Evolutionary conservation across 1,139 yeast genomes (phyloP).

Genomic region (Candida glucosophila): DNA sequence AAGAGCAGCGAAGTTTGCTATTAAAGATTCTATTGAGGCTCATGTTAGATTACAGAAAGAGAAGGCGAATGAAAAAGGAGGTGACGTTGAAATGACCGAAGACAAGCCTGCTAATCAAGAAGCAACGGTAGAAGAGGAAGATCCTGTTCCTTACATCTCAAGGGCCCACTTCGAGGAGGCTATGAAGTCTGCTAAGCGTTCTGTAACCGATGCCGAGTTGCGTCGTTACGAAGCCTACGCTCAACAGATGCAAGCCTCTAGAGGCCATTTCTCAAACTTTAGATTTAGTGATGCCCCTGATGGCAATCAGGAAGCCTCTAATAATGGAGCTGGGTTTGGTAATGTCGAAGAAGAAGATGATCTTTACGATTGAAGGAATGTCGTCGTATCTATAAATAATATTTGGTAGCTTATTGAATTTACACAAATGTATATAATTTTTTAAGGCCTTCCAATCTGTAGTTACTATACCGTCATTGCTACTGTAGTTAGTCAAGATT

Average conservation of each 20-base stretch:
- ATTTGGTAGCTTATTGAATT: background rate
- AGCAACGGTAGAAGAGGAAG: conserved; percentile 68
- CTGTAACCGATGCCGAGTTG: conserved; percentile 93
- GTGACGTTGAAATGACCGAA: conserved; percentile 55
- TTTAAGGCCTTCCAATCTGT: no score
- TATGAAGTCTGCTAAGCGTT: conserved; percentile 97
- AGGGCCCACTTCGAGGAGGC: conserved; percentile 96
- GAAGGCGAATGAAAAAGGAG: conserved; percentile 42
- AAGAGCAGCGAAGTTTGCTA: conserved; percentile 97
- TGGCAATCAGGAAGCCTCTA: conserved; percentile 7
- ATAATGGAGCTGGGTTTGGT: conserved; percentile 37
- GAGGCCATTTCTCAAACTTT: conserved; percentile 82
- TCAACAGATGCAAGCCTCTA: conserved; percentile 89
- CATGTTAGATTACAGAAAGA: conserved; percentile 46
- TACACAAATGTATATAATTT: conserved; percentile 1
- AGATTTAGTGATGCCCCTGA: conserved; percentile 49
- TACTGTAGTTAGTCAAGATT: no score
- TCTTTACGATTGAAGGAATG: conserved; percentile 60
- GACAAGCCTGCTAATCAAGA: conserved; percentile 14
- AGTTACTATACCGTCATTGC: no score
- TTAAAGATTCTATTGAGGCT: conserved; percentile 95
- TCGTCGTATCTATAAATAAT: background rate
- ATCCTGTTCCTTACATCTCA: conserved; percentile 93
- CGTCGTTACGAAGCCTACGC: conserved; percentile 99
- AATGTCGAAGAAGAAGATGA: conserved; percentile 87